Conservation (phyloP, 2,329 filamentous ascomycete species). For the Alternaria ethzedia region DNA sequence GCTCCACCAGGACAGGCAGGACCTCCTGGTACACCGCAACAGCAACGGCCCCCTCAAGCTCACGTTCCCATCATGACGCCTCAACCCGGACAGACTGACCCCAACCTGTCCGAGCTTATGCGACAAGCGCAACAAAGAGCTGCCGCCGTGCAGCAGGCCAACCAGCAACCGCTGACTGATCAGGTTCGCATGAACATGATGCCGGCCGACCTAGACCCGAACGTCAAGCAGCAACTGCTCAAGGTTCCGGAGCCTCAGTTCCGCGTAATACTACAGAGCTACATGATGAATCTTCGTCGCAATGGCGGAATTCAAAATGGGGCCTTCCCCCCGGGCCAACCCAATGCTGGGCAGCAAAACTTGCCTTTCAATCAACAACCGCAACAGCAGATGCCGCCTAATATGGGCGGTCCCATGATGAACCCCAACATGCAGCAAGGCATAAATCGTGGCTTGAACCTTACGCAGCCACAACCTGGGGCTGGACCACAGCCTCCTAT, state of each 20-base stretch:
- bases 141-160: conserved; percentile 32
- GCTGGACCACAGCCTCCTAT: conserved; percentile 32
- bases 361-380: conserved; percentile 43
- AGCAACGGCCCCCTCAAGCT: conserved; percentile 41
- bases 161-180: conserved; percentile 37
- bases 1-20: conserved; percentile 52
- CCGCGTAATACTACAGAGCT: conserved; percentile 33
- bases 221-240: conserved; percentile 42
- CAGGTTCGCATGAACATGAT: conserved; percentile 42
- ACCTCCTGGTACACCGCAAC: conserved; percentile 43
- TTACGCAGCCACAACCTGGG: conserved; percentile 37
- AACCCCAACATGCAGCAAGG: conserved; percentile 35
- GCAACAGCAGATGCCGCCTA: conserved; percentile 25
- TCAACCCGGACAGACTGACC: conserved; percentile 37
- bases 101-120: conserved; percentile 39
- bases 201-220: conserved; percentile 36
- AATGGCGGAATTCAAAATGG: conserved; percentile 33
- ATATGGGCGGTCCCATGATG: conserved; percentile 36
- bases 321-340: conserved; percentile 26
- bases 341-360: conserved; percentile 30
- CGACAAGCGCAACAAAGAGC: conserved; percentile 46
- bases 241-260: conserved; percentile 46
- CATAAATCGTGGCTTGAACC: conserved; percentile 33
- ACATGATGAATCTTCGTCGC: conserved; percentile 28
- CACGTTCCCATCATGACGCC: conserved; percentile 46